Evolutionary conservation across 139 green algal genomes (phyloP).

Genomic region (Raphidocelis subcapitata): DNA sequence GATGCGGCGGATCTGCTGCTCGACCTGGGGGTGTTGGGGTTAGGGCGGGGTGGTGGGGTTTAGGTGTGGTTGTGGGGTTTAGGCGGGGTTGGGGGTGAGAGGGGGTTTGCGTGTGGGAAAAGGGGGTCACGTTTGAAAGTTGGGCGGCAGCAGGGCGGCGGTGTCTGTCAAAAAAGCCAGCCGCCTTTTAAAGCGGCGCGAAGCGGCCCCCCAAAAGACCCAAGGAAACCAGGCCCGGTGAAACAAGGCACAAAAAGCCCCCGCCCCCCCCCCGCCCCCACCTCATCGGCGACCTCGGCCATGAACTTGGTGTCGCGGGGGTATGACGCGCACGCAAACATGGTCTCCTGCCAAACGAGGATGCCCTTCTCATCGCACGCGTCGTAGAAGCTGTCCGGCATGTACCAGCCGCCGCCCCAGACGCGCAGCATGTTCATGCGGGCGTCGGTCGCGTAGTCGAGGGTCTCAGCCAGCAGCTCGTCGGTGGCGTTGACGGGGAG

Average conservation of each 20-base stretch:
- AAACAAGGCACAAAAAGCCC: too few species aligned
- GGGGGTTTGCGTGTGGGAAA: too few species aligned
- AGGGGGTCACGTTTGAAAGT: too few species aligned
- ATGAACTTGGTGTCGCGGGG: too few species aligned
- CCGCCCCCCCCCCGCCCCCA: too few species aligned
- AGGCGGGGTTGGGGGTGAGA: too few species aligned
- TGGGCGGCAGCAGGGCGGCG: too few species aligned
- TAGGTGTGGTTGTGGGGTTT: background rate
- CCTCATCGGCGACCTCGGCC: too few species aligned
- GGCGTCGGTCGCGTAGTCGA: constrained; percentile 17
- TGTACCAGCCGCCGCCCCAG: constrained; percentile 41
- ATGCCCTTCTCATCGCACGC: constrained; percentile 38
- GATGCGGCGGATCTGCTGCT: constrained; percentile 28
- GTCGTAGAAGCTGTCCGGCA: constrained; percentile 36
- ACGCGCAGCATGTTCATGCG: constrained; percentile 45
- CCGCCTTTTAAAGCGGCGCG: too few species aligned
- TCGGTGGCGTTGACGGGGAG: constrained; percentile 11
- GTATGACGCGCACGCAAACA: constrained; percentile 27
- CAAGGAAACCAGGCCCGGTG: too few species aligned
- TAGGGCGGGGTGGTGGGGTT: background rate
- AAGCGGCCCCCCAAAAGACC: too few species aligned
- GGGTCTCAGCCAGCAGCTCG: constrained; percentile 3
- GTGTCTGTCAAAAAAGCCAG: too few species aligned
- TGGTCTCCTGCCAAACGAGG: constrained; percentile 46
- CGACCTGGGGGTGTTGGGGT: constrained; percentile 2